A percentile compares a stretch with the other conserved stretches of the same genome.
Evolutionary conservation across 1,139 yeast genomes (phyloP).

Genomic region (Suzukiozyma palmioleophila): DNA sequence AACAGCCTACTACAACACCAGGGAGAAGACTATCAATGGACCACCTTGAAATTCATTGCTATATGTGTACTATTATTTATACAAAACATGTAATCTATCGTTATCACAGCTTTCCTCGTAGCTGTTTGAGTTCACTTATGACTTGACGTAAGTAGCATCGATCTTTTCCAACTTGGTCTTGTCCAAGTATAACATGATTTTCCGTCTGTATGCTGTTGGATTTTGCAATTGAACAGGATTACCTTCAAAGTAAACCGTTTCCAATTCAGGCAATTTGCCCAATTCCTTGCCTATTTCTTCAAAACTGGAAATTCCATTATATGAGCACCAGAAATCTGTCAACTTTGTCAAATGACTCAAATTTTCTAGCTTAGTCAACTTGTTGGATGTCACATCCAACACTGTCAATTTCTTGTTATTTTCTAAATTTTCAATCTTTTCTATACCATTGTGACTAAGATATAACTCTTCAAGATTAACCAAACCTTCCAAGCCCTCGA

Average conservation of each 20-base stretch:
- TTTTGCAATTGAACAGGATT: slow-evolving; percentile 77
- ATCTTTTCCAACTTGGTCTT: slow-evolving; percentile 69
- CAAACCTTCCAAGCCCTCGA: slow-evolving; percentile 77
- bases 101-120: no score
- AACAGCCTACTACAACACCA: no score
- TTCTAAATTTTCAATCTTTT: slow-evolving; percentile 74
- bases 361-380: slow-evolving; percentile 57
- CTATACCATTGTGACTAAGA: slow-evolving; percentile 80
- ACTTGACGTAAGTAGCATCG: slow-evolving; percentile 73
- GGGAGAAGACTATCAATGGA: no score
- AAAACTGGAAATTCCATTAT: slow-evolving; percentile 64
- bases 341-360: slow-evolving; percentile 60
- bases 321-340: slow-evolving; percentile 93
- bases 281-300: slow-evolving; percentile 66
- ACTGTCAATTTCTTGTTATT: slow-evolving; percentile 63
- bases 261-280: slow-evolving; percentile 58
- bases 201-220: slow-evolving; percentile 80
- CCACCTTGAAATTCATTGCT: no score
- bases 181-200: slow-evolving; percentile 67
- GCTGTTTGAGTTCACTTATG: neutral
- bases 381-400: slow-evolving; percentile 78
- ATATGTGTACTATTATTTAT: no score
- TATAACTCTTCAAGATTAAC: slow-evolving; percentile 79
- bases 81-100: no score
- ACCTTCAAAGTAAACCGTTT: slow-evolving; percentile 93